Evolutionary conservation across 306 rosid species (phyloP), one percentile per base, ranked within the genome.

Genomic region (Pterocarpus santalinus): DNA sequence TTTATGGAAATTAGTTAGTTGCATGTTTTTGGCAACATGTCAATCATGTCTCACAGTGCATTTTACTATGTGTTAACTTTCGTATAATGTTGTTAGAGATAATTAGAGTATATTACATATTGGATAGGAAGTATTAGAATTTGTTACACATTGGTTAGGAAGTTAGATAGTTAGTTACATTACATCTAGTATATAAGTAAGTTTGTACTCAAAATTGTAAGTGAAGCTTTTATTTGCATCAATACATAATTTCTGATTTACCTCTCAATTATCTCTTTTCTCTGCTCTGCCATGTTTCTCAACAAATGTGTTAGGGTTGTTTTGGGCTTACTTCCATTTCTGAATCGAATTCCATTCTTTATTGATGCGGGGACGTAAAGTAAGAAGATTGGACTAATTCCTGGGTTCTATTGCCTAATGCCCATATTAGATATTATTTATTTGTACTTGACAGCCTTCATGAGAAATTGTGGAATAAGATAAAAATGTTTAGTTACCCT

Each of bases 381-480:
- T 66, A 3, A 39, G 74, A 84, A 63, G 32, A 56, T 14, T 56
- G 12, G 57, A 72, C 64, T 57, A 6, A 71, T 72, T 22, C 74
- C 36, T 52, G 4, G 53, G 72, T 47, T 69, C 16, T 56, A 14
- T 57, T 68, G 55, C 49, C 28, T 13, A 16, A 2, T 16, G 15
- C 36, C 4, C 47, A 14, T 35, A 51, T 69, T 35, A 36, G 41
- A 70, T 33, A 66, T 77, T 70, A 46, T 69, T 46, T 10, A 7
- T 7, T 76, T 62, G 36, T 16, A 10, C 52, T 60, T 41, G 55
- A 15, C 14, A 8, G 36, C 57, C 22, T 28, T 69, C 17, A 4
- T 57, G 39, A 16, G 46, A 30, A 32, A 17, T 53, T 33, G 7
- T 34, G 69, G 65, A 36, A 57, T 69, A 32, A 58, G 61, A 41